Percentiles rank a stretch among this genome's conserved stretches.
Evolutionary conservation across 2,329 filamentous ascomycete species (phyloP).

Genomic region (Venturia aucupariae): DNA sequence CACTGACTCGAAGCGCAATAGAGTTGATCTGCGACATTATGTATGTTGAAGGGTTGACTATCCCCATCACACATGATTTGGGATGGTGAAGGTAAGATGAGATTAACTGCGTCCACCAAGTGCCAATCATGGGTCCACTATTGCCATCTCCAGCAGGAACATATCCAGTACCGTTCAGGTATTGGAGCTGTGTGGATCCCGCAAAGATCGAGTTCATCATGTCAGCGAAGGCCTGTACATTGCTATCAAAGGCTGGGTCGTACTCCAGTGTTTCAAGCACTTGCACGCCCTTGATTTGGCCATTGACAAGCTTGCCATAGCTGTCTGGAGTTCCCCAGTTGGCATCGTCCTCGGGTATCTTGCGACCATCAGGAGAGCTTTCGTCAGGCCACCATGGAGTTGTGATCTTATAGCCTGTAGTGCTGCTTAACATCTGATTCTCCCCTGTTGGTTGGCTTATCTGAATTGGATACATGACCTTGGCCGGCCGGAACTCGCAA

Average conservation of each 20-base stretch:
- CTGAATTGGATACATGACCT: constrained; percentile 19
- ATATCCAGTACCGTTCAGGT: not conserved
- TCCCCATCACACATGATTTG: not conserved
- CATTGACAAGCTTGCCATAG: not conserved
- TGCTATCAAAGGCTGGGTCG: not conserved
- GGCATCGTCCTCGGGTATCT: not conserved
- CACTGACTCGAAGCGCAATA: not conserved
- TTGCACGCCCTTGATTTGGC: not conserved
- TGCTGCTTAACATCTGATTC: not conserved
- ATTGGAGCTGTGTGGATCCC: not conserved
- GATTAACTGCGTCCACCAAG: not conserved
- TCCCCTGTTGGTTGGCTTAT: not conserved
- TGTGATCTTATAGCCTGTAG: not conserved
- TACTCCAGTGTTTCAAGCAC: not conserved
- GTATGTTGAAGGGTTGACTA: not conserved
- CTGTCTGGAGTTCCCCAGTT: not conserved
- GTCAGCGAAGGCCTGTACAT: not conserved
- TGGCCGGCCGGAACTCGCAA: constrained; percentile 19
- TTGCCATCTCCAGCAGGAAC: not conserved
- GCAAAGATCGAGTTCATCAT: not conserved
- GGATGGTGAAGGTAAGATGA: not conserved
- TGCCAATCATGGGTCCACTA: not conserved
- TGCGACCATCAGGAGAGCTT: no score
- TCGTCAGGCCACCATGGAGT: not conserved
- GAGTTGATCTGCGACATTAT: not conserved